These are phyloP conservation scores for Penicillium frequentans DNA, from an alignment of 2,329 filamentous ascomycete species.

Conservation along the genomic window DNA sequence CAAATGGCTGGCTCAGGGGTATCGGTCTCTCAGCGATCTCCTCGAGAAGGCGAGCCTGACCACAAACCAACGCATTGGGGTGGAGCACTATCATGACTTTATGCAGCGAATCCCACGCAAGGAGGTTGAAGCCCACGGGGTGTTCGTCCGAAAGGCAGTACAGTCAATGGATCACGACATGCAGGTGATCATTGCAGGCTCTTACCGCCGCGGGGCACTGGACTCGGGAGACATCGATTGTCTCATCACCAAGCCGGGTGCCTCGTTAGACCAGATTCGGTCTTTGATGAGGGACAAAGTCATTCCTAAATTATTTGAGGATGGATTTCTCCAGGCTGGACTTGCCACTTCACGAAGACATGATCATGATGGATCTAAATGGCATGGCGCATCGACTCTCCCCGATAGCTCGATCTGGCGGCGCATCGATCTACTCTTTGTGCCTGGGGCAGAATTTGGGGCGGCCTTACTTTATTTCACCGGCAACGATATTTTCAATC, in stretches of 20 bases:
- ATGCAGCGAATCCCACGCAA: slow-evolving; percentile 72
- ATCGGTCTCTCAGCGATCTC: slow-evolving; percentile 73
- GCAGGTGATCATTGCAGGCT: slow-evolving; percentile 75
- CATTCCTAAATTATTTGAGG: slow-evolving; percentile 59
- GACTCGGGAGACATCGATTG: slow-evolving; percentile 82
- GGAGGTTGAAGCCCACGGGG: slow-evolving; percentile 71
- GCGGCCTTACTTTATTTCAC: slow-evolving; percentile 94
- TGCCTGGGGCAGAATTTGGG: slow-evolving; percentile 75
- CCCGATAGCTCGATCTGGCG: slow-evolving; percentile 66
- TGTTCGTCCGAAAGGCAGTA: slow-evolving; percentile 62
- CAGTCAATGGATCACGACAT: slow-evolving; percentile 61
- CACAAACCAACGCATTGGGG: slow-evolving; percentile 69
- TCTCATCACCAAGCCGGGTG: slow-evolving; percentile 70
- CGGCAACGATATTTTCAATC: slow-evolving; percentile 91
- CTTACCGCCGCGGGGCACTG: slow-evolving; percentile 75
- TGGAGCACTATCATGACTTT: slow-evolving; percentile 80
- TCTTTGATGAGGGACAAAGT: slow-evolving; percentile 64
- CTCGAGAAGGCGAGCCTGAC: slow-evolving; percentile 62
- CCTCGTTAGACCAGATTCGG: slow-evolving; percentile 58
- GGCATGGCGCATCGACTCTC: slow-evolving; percentile 81
- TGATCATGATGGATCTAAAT: slow-evolving; percentile 66
- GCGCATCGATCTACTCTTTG: slow-evolving; percentile 80
- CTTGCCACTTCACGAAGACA: slow-evolving; percentile 59
- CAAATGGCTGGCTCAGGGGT: slow-evolving; percentile 74
- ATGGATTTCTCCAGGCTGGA: slow-evolving; percentile 67